Conservation (phyloP, 805 yeast species). For the Starmerella bombi region DNA sequence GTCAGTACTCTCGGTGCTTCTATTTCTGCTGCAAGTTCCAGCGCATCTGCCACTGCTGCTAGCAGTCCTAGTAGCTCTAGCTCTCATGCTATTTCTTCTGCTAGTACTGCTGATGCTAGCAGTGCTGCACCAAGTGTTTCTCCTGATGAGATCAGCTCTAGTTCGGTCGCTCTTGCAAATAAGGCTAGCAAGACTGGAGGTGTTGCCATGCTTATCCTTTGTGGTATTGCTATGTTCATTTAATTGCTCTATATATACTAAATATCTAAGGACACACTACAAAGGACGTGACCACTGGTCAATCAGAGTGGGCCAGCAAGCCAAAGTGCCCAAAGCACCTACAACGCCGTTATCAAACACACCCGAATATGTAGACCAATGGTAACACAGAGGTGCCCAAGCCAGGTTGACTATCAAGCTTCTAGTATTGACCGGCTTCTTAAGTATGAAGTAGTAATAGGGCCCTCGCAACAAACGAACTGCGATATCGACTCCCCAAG, state of each 20-base stretch:
- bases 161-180: background rate
- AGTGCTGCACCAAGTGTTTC: background rate
- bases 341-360: constrained; percentile 25
- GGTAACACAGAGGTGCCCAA: constrained; percentile 32
- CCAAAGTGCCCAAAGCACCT: constrained; percentile 30
- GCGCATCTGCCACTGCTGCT: background rate
- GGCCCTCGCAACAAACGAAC: constrained; percentile 25
- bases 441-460: constrained; percentile 14
- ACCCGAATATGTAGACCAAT: constrained; percentile 32
- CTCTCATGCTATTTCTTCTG: background rate
- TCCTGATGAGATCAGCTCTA: background rate
- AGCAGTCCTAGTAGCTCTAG: too few relatives aligned
- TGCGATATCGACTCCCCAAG: constrained; percentile 31
- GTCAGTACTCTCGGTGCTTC: background rate
- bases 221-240: background rate
- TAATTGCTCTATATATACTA: background rate
- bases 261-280: too few relatives aligned
- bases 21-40: background rate
- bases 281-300: constrained; percentile 12
- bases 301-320: constrained; percentile 20
- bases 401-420: constrained; percentile 28
- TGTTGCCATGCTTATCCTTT: too few relatives aligned
- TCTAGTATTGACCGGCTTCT: constrained; percentile 14
- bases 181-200: background rate
- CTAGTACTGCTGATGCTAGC: background rate